These are phyloP conservation scores for Brassica balearica DNA, from an alignment of 441 rosid genomes.

Conservation along the genomic window DNA sequence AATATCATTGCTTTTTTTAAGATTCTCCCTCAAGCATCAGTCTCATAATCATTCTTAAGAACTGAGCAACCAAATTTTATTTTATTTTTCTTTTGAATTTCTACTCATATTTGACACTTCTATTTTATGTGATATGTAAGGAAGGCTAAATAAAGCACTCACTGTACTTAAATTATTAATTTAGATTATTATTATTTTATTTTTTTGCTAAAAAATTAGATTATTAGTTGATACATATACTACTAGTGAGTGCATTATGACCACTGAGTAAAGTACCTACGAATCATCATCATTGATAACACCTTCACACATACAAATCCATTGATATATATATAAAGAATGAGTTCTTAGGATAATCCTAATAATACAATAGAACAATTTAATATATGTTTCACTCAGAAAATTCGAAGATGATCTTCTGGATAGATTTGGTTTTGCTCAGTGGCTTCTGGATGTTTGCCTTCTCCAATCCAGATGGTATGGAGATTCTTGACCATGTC, in stretches of 20 bases:
- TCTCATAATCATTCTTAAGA: constrained; percentile 37
- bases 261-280: constrained; percentile 41
- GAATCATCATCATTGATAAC: constrained; percentile 26
- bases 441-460: constrained; percentile 47
- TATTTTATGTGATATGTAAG: constrained; percentile 1
- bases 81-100: not conserved
- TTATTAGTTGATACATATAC: constrained; percentile 9
- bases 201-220: no score
- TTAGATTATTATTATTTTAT: constrained; percentile 28
- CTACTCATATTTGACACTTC: not conserved
- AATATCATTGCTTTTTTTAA: constrained; percentile 37
- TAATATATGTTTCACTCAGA: not conserved
- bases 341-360: not conserved
- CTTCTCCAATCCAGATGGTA: constrained; percentile 74
- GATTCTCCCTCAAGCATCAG: constrained; percentile 53
- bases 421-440: constrained; percentile 52
- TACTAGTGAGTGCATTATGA: constrained; percentile 34
- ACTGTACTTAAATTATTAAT: not conserved
- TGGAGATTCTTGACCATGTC: constrained; percentile 21
- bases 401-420: constrained; percentile 47
- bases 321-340: constrained; percentile 26
- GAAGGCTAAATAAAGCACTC: constrained; percentile 13
- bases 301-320: constrained; percentile 21
- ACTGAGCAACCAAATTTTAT: constrained; percentile 27
- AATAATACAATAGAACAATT: not conserved